A percentile compares a stretch with the other conserved stretches of the same genome.
Evolutionary conservation across 208 protist species (phyloP).

Genomic region (Leishmania braziliensis): DNA sequence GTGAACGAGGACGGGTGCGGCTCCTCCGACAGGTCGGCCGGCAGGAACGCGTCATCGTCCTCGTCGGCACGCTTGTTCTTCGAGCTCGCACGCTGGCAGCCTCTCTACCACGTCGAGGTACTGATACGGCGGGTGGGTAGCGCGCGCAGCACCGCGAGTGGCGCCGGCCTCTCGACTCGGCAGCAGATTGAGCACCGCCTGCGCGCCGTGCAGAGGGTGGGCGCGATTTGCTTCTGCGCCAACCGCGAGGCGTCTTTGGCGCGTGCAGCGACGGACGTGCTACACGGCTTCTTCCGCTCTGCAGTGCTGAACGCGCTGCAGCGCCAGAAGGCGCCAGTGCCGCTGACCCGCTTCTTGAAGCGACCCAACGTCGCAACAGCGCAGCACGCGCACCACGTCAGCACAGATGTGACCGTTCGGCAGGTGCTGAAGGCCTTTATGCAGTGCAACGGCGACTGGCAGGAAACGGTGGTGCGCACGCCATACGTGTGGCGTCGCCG

Average conservation of each 20-base stretch:
- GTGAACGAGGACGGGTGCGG: conserved; percentile 23
- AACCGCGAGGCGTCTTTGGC: conserved; percentile 76
- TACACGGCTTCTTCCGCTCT: conserved; percentile 84
- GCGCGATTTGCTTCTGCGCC: conserved; percentile 80
- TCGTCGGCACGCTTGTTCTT: conserved; percentile 42
- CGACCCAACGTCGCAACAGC: conserved; percentile 72
- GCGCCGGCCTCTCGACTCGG: conserved; percentile 9
- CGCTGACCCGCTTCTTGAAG: conserved; percentile 66
- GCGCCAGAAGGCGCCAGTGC: conserved; percentile 54
- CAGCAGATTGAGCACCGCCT: conserved; percentile 71
- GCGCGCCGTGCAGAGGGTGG: conserved; percentile 58
- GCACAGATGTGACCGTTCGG: conserved; percentile 68
- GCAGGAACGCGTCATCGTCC: not conserved
- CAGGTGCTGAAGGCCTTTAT: conserved; percentile 72
- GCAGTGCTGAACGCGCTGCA: conserved; percentile 80
- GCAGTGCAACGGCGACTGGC: conserved; percentile 67
- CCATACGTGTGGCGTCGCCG: conserved; percentile 81
- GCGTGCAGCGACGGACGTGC: conserved; percentile 78
- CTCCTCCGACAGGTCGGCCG: not conserved
- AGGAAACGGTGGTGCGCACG: conserved; percentile 46
- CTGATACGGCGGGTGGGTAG: conserved; percentile 75
- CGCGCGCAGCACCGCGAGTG: not conserved
- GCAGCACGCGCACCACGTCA: conserved; percentile 54
- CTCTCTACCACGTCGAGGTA: conserved; percentile 67
- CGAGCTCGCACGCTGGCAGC: conserved; percentile 71